These are phyloP conservation scores for Plasmodium fragile DNA, from an alignment of 169 alveolate species.

Conservation along the genomic window DNA sequence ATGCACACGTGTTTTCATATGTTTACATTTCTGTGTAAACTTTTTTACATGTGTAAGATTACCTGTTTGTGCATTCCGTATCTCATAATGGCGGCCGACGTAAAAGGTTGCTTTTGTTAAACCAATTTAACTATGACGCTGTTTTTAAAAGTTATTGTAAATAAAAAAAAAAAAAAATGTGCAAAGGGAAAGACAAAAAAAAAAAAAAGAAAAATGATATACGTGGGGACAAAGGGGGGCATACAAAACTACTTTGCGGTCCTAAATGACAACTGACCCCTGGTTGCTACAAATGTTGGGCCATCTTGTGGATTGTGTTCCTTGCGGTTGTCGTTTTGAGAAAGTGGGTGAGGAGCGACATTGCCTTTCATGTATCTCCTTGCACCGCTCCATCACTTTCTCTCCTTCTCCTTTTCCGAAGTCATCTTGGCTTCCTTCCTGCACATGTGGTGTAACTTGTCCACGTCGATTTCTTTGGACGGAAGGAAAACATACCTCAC, in stretches of 20 bases:
- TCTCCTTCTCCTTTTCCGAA: slow-evolving; percentile 76
- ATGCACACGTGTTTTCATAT: not conserved
- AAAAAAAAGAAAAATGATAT: not conserved
- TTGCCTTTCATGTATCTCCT: not conserved
- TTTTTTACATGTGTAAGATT: not conserved
- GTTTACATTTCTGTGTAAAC: not conserved
- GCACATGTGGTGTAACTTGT: slow-evolving; percentile 93
- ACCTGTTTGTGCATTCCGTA: not conserved
- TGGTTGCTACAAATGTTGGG: not conserved
- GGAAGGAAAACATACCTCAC: slow-evolving; percentile 95
- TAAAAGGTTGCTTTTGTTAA: not conserved
- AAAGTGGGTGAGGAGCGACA: not conserved
- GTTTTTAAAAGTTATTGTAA: slow-evolving; percentile 1
- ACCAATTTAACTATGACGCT: not conserved
- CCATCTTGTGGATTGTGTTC: not conserved
- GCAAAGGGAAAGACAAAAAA: not conserved
- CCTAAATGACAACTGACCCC: not conserved
- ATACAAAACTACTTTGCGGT: not conserved
- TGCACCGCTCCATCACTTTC: slow-evolving; percentile 4
- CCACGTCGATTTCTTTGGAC: slow-evolving; percentile 91
- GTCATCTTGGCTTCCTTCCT: slow-evolving; percentile 87
- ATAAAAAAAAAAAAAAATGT: not conserved
- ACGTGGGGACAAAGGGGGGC: not conserved
- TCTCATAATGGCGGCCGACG: not conserved
- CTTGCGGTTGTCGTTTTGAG: not conserved